Conservation (phyloP, 257 asterid genomes). For the Primulina tabacum region DNA sequence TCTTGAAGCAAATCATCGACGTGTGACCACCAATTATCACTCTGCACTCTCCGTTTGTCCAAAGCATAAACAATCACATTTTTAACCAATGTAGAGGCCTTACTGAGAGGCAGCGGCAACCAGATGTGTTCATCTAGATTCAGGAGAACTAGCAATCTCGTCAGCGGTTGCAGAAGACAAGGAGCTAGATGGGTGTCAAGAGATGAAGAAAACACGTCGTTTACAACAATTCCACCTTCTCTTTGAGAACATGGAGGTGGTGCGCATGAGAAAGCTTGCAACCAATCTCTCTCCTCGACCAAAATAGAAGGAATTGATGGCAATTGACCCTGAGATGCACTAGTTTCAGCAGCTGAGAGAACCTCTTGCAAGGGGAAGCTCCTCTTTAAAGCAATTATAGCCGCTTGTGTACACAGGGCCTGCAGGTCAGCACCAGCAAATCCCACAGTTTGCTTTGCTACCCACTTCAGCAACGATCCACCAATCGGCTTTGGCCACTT, state of each 20-base stretch:
- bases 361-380: conserved; percentile 80
- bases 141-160: conserved; percentile 59
- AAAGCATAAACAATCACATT: conserved; percentile 53
- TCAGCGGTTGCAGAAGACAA: conserved; percentile 68
- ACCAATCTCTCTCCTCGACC: conserved; percentile 96
- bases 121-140: conserved; percentile 70
- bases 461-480: conserved; percentile 82
- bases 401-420: conserved; percentile 98
- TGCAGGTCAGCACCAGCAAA: conserved; percentile 99
- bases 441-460: conserved; percentile 83
- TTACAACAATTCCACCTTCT: conserved; percentile 81
- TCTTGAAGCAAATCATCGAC: conserved; percentile 67
- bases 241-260: conserved; percentile 95
- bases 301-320: conserved; percentile 63
- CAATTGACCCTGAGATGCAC: conserved; percentile 33
- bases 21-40: conserved; percentile 77
- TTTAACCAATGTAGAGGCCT: conserved; percentile 63
- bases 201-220: conserved; percentile 71
- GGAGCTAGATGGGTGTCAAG: conserved; percentile 70
- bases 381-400: conserved; percentile 74
- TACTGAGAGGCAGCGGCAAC: conserved; percentile 70
- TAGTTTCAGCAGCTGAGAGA: conserved; percentile 60
- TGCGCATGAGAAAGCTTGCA: conserved; percentile 79
- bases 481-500: conserved; percentile 88
- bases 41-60: conserved; percentile 39